Conservation (phyloP, 164 flowering plant species). For the Aristolochia californica region DNA sequence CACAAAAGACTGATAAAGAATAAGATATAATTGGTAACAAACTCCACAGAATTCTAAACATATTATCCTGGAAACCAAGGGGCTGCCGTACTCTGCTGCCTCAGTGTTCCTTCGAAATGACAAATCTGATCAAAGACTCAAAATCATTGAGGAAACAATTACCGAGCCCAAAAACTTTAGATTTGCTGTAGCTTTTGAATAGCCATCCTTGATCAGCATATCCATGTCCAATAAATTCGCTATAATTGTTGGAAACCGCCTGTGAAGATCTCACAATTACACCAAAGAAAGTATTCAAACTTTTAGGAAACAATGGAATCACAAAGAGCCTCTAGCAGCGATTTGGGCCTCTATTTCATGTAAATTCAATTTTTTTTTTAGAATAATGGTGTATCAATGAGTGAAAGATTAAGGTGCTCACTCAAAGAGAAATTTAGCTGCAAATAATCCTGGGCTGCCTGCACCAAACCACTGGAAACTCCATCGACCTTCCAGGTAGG, state of each 20-base stretch:
- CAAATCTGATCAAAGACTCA: too few relatives aligned
- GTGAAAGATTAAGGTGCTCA: conserved; percentile 2
- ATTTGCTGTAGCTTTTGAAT: conserved; percentile 45
- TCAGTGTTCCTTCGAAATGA: too few relatives aligned
- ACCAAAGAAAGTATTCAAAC: background rate
- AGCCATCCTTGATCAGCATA: conserved; percentile 53
- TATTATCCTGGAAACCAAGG: too few relatives aligned
- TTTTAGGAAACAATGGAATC: background rate
- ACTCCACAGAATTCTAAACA: too few relatives aligned
- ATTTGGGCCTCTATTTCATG: background rate
- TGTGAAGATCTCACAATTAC: conserved; percentile 20
- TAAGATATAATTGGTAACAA: too few relatives aligned
- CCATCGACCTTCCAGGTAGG: conserved; percentile 84
- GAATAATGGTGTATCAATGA: background rate
- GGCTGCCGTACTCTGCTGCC: too few relatives aligned
- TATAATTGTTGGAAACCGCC: conserved; percentile 63
- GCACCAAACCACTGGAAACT: conserved; percentile 81
- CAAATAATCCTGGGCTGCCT: conserved; percentile 60
- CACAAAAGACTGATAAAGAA: too few relatives aligned
- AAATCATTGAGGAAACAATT: conserved; percentile 6
- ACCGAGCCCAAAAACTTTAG: conserved; percentile 62
- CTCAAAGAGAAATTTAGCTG: conserved; percentile 56
- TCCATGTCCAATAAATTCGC: conserved; percentile 61
- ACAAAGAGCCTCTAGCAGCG: too few relatives aligned
- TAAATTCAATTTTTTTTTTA: background rate